phyloP scores from a whole-genome alignment of 2,329 filamentous ascomycete species.

The Aspergillus thermomutatus region DNA sequence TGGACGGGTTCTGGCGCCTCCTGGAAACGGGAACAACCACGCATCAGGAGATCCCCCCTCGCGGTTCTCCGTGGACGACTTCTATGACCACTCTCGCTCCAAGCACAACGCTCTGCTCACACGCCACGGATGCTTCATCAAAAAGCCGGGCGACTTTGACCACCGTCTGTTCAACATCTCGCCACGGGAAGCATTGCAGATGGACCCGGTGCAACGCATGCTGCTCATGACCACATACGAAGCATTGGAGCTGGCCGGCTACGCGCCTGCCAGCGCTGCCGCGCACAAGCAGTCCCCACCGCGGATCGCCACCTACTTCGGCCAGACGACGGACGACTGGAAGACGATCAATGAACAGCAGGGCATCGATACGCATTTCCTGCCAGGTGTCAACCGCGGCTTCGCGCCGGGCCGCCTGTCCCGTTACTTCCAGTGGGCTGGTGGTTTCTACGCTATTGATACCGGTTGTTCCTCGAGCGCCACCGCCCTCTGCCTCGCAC shows the following conservation, averaged over 20 bases:
- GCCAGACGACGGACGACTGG: slow-evolving; percentile 73
- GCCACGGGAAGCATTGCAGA: slow-evolving; percentile 73
- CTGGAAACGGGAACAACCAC: too few relatives aligned
- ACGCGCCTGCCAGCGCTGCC: slow-evolving; percentile 63
- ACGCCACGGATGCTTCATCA: slow-evolving; percentile 65
- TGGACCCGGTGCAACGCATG: slow-evolving; percentile 76
- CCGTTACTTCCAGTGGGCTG: slow-evolving; percentile 11
- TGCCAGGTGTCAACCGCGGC: slow-evolving; percentile 60
- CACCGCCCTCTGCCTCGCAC: slow-evolving; percentile 68
- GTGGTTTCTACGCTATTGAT: slow-evolving; percentile 61
- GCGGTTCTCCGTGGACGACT: too few relatives aligned
- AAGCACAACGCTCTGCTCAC: too few relatives aligned
- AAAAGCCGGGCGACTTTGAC: slow-evolving; percentile 74
- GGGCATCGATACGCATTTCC: slow-evolving; percentile 68
- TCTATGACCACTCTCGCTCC: too few relatives aligned
- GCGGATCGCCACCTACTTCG: slow-evolving; percentile 68
- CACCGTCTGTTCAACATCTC: slow-evolving; percentile 88
- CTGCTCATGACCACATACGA: slow-evolving; percentile 75
- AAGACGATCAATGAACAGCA: slow-evolving; percentile 71
- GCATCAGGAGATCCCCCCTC: too few relatives aligned
- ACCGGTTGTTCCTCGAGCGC: slow-evolving; percentile 76
- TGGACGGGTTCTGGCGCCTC: too few relatives aligned
- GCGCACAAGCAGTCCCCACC: slow-evolving; percentile 18
- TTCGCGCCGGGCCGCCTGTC: slow-evolving; percentile 27
- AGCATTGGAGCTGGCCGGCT: slow-evolving; percentile 76